phyloP scores from a whole-genome alignment of 495 filamentous ascomycete species.

The Penicillium coffeae region DNA sequence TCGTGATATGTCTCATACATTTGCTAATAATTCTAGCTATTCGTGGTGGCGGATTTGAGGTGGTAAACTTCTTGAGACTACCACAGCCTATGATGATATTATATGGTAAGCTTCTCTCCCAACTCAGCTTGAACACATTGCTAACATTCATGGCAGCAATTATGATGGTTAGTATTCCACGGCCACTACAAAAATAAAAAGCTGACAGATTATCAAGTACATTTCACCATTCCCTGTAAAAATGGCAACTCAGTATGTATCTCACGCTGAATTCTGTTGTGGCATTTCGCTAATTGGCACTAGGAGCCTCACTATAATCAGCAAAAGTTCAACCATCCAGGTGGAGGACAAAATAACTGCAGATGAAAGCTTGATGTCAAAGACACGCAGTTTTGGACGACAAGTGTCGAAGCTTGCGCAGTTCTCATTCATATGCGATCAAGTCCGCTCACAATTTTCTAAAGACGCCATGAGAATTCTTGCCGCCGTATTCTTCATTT shows the following conservation, averaged over 20 bases:
- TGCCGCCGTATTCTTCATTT: conserved; percentile 64
- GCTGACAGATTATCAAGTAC: conserved; percentile 41
- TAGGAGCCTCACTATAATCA: neutral
- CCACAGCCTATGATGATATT: conserved; percentile 70
- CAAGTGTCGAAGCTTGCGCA: conserved; percentile 22
- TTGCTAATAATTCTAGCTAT: conserved; percentile 48
- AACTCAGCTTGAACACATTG: neutral
- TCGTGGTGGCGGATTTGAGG: conserved; percentile 75
- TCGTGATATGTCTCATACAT: no score
- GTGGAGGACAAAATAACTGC: no score
- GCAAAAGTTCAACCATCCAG: neutral
- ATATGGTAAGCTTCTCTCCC: conserved; percentile 42
- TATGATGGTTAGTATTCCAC: conserved; percentile 63
- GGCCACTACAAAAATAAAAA: no score
- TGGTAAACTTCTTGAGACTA: conserved; percentile 64
- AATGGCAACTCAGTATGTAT: conserved; percentile 47
- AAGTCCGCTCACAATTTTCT: conserved; percentile 74
- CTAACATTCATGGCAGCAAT: conserved; percentile 44
- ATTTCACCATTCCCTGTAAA: conserved; percentile 54
- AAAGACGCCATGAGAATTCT: conserved; percentile 87
- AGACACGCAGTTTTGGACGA: neutral
- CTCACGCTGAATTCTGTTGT: neutral
- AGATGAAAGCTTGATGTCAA: neutral
- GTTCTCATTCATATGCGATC: conserved; percentile 48
- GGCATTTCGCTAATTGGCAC: neutral